Percentiles rank a stretch among this genome's conserved stretches.
These are phyloP conservation scores for Leucocoprinus sp. DNA, from an alignment of 768 basidiomycete genomes.

Conservation along the genomic window DNA sequence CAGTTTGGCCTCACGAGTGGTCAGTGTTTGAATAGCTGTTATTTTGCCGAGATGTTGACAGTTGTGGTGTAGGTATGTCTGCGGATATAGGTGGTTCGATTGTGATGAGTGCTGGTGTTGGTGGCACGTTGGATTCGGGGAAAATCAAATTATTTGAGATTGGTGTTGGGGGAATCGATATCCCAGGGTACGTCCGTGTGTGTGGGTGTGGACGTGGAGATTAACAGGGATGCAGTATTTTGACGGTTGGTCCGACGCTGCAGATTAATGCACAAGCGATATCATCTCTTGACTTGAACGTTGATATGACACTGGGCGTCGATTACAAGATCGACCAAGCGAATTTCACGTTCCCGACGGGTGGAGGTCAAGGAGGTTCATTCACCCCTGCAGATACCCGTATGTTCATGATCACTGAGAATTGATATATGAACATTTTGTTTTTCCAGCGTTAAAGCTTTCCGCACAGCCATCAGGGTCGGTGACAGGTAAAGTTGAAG, in stretches of 20 bases:
- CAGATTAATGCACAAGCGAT: conserved; percentile 29
- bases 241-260: conserved; percentile 42
- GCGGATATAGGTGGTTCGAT: conserved; percentile 32
- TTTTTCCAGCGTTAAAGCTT: conserved; percentile 29
- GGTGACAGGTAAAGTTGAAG: conserved; percentile 33
- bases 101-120: conserved; percentile 26
- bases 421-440: conserved; percentile 1
- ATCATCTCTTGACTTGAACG: conserved; percentile 27
- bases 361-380: conserved; percentile 16
- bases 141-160: conserved; percentile 31
- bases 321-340: conserved; percentile 35
- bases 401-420: conserved; percentile 22
- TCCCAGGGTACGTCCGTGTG: conserved; percentile 33
- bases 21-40: conserved; percentile 15
- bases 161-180: conserved; percentile 39
- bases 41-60: conserved; percentile 2
- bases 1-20: conserved; percentile 28
- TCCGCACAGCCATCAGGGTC: conserved; percentile 31
- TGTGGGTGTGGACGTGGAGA: background rate
- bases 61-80: conserved; percentile 21
- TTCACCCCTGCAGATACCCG: conserved; percentile 35
- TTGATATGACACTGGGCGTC: conserved; percentile 34
- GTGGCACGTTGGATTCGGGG: conserved; percentile 35
- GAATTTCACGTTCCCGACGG: conserved; percentile 36
- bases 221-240: conserved; percentile 23